phyloP scores from a whole-genome alignment of 306 rosid genomes.

The Glycine tomentella region DNA sequence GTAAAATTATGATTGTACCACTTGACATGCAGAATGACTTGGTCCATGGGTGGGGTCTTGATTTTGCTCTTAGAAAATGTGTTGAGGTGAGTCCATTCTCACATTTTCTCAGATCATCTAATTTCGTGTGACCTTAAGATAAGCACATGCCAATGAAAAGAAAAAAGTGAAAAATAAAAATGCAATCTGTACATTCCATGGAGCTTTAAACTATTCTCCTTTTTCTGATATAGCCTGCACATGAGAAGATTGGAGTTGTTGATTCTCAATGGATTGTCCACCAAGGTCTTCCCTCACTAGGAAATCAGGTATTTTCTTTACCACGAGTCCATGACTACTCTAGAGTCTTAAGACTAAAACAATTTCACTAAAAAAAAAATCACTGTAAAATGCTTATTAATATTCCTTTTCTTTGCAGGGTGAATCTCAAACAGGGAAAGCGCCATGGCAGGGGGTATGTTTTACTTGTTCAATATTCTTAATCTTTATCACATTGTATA shows the following conservation, averaged over 20 bases:
- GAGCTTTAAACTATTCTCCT: conserved; percentile 13
- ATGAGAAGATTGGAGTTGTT: conserved; percentile 98
- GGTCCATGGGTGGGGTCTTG: conserved; percentile 99
- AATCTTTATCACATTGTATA: too few species aligned
- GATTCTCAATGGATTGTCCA: conserved; percentile 98
- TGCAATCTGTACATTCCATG: conserved; percentile 11
- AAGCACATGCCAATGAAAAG: conserved; percentile 11
- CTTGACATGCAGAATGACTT: conserved; percentile 82
- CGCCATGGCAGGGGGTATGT: conserved; percentile 94
- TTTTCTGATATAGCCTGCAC: conserved; percentile 77
- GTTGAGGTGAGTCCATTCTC: conserved; percentile 73
- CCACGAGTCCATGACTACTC: not conserved
- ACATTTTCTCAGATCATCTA: not conserved
- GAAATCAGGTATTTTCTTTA: conserved; percentile 72
- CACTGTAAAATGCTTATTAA: conserved; percentile 8
- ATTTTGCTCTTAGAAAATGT: conserved; percentile 93
- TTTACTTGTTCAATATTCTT: conserved; percentile 26
- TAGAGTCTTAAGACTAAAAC: not conserved
- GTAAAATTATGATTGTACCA: conserved; percentile 9
- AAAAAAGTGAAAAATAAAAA: not conserved
- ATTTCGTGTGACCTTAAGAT: conserved; percentile 7
- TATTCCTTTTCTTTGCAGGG: conserved; percentile 61
- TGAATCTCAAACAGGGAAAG: conserved; percentile 71
- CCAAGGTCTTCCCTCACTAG: conserved; percentile 93
- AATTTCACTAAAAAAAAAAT: not conserved